Conservation (phyloP, 2,329 filamentous ascomycete genomes). For the Diplodia mutila region DNA sequence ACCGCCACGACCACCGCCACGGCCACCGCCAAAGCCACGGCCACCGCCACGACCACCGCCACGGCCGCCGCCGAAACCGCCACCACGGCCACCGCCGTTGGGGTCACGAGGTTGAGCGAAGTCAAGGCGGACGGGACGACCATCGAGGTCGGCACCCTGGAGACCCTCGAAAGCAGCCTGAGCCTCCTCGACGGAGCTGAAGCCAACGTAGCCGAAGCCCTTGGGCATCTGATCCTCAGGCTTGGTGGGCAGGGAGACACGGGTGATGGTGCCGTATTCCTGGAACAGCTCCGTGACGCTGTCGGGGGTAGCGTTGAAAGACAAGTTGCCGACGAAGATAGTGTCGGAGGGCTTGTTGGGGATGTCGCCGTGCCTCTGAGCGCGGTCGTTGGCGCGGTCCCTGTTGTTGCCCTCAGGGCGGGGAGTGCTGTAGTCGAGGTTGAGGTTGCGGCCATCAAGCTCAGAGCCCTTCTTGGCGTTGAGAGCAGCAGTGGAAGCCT, state of each 20-base stretch:
- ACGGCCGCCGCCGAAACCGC: slow-evolving; percentile 39
- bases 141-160: slow-evolving; percentile 71
- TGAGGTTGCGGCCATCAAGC: slow-evolving; percentile 74
- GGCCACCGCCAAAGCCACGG: slow-evolving; percentile 46
- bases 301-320: slow-evolving; percentile 81
- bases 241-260: slow-evolving; percentile 87
- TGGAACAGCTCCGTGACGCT: slow-evolving; percentile 73
- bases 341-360: slow-evolving; percentile 81
- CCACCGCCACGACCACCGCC: slow-evolving; percentile 50
- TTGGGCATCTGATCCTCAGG: slow-evolving; percentile 81
- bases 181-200: slow-evolving; percentile 80
- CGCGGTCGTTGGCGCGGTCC: slow-evolving; percentile 58
- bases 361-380: slow-evolving; percentile 75
- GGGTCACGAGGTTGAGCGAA: slow-evolving; percentile 70
- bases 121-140: slow-evolving; percentile 81
- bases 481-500: slow-evolving; percentile 71
- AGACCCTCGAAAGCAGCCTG: slow-evolving; percentile 71
- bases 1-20: slow-evolving; percentile 51
- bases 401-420: slow-evolving; percentile 53
- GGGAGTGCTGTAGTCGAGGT: slow-evolving; percentile 76
- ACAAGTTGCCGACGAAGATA: slow-evolving; percentile 88
- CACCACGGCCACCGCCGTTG: slow-evolving; percentile 56
- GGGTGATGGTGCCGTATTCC: slow-evolving; percentile 70
- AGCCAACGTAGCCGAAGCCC: slow-evolving; percentile 91
- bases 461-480: slow-evolving; percentile 75